These are phyloP conservation scores for Theileria parva DNA, from an alignment of 169 alveolate species.

Conservation along the genomic window DNA sequence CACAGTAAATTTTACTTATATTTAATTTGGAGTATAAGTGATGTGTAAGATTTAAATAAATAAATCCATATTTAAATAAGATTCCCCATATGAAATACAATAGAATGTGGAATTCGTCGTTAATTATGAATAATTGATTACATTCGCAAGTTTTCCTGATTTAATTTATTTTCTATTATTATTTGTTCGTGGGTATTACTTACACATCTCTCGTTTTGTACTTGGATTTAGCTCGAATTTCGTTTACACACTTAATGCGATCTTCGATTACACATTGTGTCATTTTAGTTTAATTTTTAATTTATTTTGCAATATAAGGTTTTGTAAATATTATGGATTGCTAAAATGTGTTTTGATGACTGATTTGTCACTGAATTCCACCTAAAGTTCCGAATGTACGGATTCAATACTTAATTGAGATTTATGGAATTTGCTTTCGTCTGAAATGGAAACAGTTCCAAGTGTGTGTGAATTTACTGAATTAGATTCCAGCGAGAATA, in stretches of 20 bases:
- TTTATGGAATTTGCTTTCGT: background rate
- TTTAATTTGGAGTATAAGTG: background rate
- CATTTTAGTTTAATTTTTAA: background rate
- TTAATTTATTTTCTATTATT: background rate
- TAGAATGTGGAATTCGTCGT: background rate
- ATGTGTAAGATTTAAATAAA: background rate
- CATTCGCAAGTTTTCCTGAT: background rate
- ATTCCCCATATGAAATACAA: slow-evolving; percentile 14
- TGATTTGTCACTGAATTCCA: slow-evolving; percentile 3
- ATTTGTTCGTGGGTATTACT: background rate
- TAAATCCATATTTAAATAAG: background rate
- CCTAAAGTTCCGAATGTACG: background rate
- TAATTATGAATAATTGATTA: background rate
- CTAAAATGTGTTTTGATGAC: background rate
- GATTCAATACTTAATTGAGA: background rate
- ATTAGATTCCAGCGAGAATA: slow-evolving; percentile 14
- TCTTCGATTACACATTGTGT: slow-evolving; percentile 2
- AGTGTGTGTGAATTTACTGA: background rate
- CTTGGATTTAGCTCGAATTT: background rate
- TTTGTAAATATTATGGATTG: background rate
- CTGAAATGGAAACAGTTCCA: background rate
- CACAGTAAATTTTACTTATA: background rate
- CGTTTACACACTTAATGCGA: slow-evolving; percentile 4
- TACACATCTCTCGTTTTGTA: background rate
- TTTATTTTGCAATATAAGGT: background rate